Percentiles rank a stretch among this genome's conserved stretches.
phyloP scores from a whole-genome alignment of 1,139 yeast species.

The Suhomyces anneliseae region DNA sequence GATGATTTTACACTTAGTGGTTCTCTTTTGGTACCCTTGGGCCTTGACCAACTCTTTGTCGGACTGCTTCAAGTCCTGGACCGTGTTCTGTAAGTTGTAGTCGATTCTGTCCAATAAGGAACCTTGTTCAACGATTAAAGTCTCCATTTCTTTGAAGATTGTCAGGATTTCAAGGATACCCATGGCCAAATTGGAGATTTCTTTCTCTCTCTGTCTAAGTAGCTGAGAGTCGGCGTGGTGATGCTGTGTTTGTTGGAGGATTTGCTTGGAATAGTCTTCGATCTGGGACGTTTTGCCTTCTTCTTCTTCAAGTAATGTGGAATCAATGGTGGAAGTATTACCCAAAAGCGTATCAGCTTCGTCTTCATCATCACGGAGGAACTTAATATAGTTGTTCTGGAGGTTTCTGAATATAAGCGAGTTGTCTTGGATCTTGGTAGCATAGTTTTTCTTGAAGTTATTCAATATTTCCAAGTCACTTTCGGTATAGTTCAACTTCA shows the following conservation, averaged over 20 bases:
- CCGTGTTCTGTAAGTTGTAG: constrained; percentile 81
- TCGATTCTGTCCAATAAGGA: constrained; percentile 90
- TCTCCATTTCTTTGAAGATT: constrained; percentile 90
- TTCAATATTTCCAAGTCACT: constrained; percentile 67
- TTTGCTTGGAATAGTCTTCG: constrained; percentile 39
- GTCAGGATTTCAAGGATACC: constrained; percentile 92
- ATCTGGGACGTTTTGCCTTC: constrained; percentile 25
- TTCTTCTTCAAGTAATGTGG: constrained; percentile 43
- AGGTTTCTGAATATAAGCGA: constrained; percentile 79
- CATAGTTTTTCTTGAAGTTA: constrained; percentile 82
- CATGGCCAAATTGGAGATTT: constrained; percentile 86
- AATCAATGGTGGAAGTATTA: constrained; percentile 10
- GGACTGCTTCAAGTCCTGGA: constrained; percentile 71
- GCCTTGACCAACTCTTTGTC: constrained; percentile 78
- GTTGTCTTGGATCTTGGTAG: constrained; percentile 75
- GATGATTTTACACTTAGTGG: constrained; percentile 88
- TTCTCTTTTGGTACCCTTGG: constrained; percentile 76
- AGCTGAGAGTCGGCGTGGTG: constrained; percentile 39
- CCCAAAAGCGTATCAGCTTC: constrained; percentile 30
- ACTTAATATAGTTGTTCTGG: constrained; percentile 85
- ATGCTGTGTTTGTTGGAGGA: constrained; percentile 46
- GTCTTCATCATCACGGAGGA: constrained; percentile 69
- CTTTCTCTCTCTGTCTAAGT: constrained; percentile 78
- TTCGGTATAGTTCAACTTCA: constrained; percentile 36
- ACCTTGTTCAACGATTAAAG: constrained; percentile 92